These are phyloP conservation scores for Plectosphaerella cucumerina DNA, from an alignment of 2,329 filamentous ascomycete species.

Conservation along the genomic window DNA sequence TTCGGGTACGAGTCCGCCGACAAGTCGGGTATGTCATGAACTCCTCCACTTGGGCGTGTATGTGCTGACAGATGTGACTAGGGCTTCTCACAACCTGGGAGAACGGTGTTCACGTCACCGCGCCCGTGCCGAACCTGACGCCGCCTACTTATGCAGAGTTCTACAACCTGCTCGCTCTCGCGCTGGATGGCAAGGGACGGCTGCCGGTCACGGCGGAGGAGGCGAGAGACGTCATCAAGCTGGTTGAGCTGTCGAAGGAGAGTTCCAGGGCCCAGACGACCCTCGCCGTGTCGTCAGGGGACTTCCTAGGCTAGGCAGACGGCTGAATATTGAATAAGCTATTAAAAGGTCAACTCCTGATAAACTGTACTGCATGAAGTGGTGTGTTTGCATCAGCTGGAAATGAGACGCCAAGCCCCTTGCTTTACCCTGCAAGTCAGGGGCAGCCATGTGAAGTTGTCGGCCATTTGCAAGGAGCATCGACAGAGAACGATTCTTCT, in stretches of 20 bases:
- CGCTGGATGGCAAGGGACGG: conserved; percentile 43
- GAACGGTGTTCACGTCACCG: conserved; percentile 45
- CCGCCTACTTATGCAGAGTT: conserved; percentile 66
- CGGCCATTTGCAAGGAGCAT: too few relatives aligned
- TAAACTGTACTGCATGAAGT: too few relatives aligned
- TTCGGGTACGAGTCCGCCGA: conserved; percentile 63
- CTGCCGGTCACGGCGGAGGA: conserved; percentile 49
- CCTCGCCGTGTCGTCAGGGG: conserved; percentile 17
- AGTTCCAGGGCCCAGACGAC: conserved; percentile 44
- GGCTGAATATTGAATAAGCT: too few relatives aligned
- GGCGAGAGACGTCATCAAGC: conserved; percentile 47
- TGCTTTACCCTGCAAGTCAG: too few relatives aligned
- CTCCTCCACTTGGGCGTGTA: background rate
- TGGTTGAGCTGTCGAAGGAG: conserved; percentile 48
- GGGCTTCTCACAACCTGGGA: conserved; percentile 50
- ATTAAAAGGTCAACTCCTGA: too few relatives aligned
- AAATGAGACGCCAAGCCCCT: too few relatives aligned
- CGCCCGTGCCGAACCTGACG: conserved; percentile 52
- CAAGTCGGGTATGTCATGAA: conserved; percentile 38
- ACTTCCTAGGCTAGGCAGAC: too few relatives aligned
- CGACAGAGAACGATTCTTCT: too few relatives aligned
- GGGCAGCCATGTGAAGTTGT: too few relatives aligned
- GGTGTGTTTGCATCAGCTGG: too few relatives aligned
- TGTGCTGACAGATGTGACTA: background rate
- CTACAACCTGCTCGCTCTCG: conserved; percentile 51